phyloP scores from a whole-genome alignment of 768 basidiomycete genomes.

The Suillus ampliporus region DNA sequence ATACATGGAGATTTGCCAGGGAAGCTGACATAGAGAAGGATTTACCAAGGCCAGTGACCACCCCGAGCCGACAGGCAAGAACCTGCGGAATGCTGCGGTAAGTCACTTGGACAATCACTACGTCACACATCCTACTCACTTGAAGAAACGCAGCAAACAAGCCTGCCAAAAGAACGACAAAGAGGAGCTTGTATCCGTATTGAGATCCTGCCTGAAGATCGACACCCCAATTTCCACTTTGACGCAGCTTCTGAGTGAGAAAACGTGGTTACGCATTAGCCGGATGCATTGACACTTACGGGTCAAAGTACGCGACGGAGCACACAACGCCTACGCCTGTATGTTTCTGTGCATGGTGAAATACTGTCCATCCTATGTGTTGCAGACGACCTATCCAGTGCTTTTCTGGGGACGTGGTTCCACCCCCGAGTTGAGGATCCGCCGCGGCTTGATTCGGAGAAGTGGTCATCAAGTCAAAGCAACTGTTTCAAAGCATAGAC shows the following conservation, averaged over 20 bases:
- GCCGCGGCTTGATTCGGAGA: background rate
- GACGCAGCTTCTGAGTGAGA: background rate
- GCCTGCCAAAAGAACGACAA: conserved; percentile 83
- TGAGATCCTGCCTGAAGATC: conserved; percentile 87
- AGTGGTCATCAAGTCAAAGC: background rate
- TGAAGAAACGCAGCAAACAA: conserved; percentile 85
- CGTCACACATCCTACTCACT: conserved; percentile 42
- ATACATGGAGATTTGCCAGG: conserved; percentile 14
- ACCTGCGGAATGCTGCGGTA: conserved; percentile 48
- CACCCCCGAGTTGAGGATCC: background rate
- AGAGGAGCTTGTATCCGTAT: conserved; percentile 86
- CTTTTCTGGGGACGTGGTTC: background rate
- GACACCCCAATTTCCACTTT: conserved; percentile 87
- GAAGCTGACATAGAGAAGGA: conserved; percentile 9
- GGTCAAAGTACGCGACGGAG: conserved; percentile 89
- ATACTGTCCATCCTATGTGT: conserved; percentile 35
- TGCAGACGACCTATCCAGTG: conserved; percentile 28
- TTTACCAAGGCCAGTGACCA: conserved; percentile 80
- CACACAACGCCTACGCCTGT: conserved; percentile 87
- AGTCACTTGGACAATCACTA: background rate
- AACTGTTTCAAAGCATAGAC: background rate
- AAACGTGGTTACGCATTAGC: conserved; percentile 5
- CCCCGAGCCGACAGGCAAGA: conserved; percentile 80
- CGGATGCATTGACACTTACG: conserved; percentile 53
- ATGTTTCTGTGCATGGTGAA: conserved; percentile 65